Evolutionary conservation across 441 rosid species (phyloP), one percentile per base, ranked within the genome.

Genomic region (Pelargonium myrrhifolium): DNA sequence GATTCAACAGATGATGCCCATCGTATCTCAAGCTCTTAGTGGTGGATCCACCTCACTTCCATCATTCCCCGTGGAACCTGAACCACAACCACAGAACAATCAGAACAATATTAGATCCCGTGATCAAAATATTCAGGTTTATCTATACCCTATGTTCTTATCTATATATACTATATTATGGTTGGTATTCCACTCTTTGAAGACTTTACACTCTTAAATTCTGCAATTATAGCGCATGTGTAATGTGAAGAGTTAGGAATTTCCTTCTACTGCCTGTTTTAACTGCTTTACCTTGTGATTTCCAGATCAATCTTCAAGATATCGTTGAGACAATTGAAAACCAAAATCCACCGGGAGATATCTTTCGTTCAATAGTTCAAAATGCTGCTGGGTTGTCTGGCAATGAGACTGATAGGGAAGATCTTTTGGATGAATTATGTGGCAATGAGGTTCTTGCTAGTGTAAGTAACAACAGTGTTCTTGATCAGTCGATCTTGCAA

Each of bases 1-100:
- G 91, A 79, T 95, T 45, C 97, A 86, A 70, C 96, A 87, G 76
- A 92, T 92, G 97, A 90, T 95, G 98, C 99, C 97, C 53, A 79
- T 89, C 55, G 97, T 92, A 68, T 87, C 98, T 39, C 96, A 84
- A 79, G 96, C 93, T 68, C 84, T 95, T 47, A 78, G 81, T 49
- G 80, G 74, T 62, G 96, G 88, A 53, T 53, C 84, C 22, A 66
- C 73, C 37, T 65, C 72, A 70, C 55, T 81, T 59, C 78, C 61
- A 45, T 68, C 78, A 11, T 62, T 72, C 49, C 40, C 81, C 10
- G 26, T 49, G 9, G 75, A 58, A 59, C 78, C 87, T 55, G 76
- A 78, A 67, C 45, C 70, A 53, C 87, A 68, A 70, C 66, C 17
- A 62, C 82, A 68, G 24, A 15, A 40, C 42, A 62, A 24, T 74